Evolutionary conservation across 257 asterid species (phyloP), one percentile per base, ranked within the genome.

Genomic region (Capsicum pubescens): DNA sequence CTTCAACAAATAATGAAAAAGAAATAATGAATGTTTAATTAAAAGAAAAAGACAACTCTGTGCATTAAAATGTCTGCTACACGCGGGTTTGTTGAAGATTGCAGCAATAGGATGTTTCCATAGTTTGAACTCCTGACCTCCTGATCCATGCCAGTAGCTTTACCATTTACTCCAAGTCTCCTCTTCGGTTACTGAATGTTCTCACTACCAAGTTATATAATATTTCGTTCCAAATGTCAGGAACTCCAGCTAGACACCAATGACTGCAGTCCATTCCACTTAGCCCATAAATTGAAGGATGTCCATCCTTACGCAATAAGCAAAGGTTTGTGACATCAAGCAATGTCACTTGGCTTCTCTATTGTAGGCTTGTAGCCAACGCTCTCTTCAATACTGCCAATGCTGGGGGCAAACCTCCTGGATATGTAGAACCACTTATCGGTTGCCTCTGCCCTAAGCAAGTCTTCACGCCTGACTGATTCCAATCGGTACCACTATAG

Each of bases 171-270:
- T 4, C 16, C 6, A 54, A 54, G 0, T 1, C 6, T 55, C 7
- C 6, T 7, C 2, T 55, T 39, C 42, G 5, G 5, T 2, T 39
- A 4, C 42, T 4, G 42, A 39, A 39, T 39, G 42, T 39, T 16
- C 52, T 68, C 86, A 89, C 19, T 68, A 39, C 85, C 83, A 93
- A 88, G 83, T 85, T 92, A 87, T 89, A 94, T 63, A 95, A 91
- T 64, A 95, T 90, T 50, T 84, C 89, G 71, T 94, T 95, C 99
- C 99, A 95, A 64, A 93, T 92, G 86, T 95, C 98, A 19, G 98
- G 99, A 3, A 95, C 93, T 42, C 99, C 98, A 0, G 98, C 93
- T 48, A 95, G 85, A 76, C 98, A 94, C 99, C 99, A 95, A 83
- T 95, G 99, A 89, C 97, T 95, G 86, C 98, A 95, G 71, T 95